Percentiles rank a stretch among this genome's conserved stretches.
Evolutionary conservation across 805 yeast species (phyloP).

Genomic region (Teunomyces atbi): DNA sequence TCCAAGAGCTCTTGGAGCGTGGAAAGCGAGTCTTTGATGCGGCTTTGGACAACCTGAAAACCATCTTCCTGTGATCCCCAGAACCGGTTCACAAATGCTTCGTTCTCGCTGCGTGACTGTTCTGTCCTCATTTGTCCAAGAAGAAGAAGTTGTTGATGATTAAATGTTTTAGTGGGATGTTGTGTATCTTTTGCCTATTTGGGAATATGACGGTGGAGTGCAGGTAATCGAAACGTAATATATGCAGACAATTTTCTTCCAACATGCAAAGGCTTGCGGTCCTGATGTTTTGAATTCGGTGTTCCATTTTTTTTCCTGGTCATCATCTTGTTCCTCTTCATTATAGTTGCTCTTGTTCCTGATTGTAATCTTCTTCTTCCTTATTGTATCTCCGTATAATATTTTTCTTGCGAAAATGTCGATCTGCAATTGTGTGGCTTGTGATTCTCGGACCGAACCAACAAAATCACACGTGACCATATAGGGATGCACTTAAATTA

Average conservation of each 20-base stretch:
- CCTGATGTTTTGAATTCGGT: background rate
- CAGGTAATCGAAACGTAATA: no score
- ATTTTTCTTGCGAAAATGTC: no score
- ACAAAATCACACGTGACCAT: background rate
- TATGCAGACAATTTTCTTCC: background rate
- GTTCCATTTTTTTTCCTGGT: no score
- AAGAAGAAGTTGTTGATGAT: slow-evolving; percentile 2
- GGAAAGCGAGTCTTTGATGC: slow-evolving; percentile 57
- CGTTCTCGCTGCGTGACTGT: slow-evolving; percentile 4
- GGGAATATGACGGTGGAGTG: background rate
- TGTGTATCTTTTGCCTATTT: slow-evolving; percentile 4
- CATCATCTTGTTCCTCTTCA: no score
- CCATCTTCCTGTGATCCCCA: slow-evolving; percentile 73
- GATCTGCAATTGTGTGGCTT: background rate
- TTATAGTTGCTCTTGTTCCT: no score
- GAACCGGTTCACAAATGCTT: slow-evolving; percentile 44
- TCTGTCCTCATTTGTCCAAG: background rate
- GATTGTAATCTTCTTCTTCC: no score
- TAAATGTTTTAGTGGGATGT: background rate
- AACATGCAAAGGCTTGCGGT: background rate
- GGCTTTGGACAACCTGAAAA: slow-evolving; percentile 49
- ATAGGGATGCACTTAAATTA: background rate
- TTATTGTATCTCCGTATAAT: no score
- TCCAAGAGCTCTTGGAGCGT: slow-evolving; percentile 44
- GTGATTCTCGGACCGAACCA: background rate